Evolutionary conservation across 805 yeast species (phyloP).

Genomic region (Metschnikowia colocasiae): DNA sequence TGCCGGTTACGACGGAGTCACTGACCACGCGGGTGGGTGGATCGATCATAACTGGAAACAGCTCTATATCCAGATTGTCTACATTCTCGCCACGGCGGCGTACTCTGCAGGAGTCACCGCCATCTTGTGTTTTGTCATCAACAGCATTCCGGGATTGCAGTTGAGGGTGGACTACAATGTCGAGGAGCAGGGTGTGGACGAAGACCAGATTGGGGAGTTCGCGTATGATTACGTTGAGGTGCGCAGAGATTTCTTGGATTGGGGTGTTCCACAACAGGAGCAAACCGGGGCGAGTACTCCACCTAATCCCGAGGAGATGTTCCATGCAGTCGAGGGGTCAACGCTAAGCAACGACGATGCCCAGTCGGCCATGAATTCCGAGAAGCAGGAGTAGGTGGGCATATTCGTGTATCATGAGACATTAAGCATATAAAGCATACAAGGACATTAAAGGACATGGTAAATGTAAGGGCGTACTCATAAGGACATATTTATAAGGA

Average conservation of each 20-base stretch:
- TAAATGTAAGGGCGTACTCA: neutral
- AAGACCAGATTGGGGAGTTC: slow-evolving; percentile 95
- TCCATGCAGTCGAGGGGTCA: slow-evolving; percentile 13
- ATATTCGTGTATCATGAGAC: neutral
- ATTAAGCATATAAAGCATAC: slow-evolving; percentile 1
- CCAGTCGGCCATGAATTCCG: slow-evolving; percentile 8
- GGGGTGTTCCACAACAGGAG: slow-evolving; percentile 29
- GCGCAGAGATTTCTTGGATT: slow-evolving; percentile 78
- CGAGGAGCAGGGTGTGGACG: slow-evolving; percentile 89
- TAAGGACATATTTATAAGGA: neutral
- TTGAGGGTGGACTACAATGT: slow-evolving; percentile 80
- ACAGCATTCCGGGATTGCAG: slow-evolving; percentile 77
- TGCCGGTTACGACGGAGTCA: slow-evolving; percentile 83
- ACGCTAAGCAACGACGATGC: slow-evolving; percentile 8
- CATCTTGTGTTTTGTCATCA: slow-evolving; percentile 65
- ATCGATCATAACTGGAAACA: slow-evolving; percentile 86
- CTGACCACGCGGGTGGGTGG: slow-evolving; percentile 91
- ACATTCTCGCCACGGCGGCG: slow-evolving; percentile 68
- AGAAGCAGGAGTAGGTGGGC: slow-evolving; percentile 12
- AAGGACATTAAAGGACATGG: neutral
- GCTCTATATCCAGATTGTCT: slow-evolving; percentile 85
- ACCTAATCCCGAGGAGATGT: slow-evolving; percentile 9
- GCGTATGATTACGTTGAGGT: slow-evolving; percentile 99
- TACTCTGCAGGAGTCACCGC: slow-evolving; percentile 76
- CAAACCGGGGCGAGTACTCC: slow-evolving; percentile 10